These are phyloP conservation scores for Schizonepeta tenuifolia DNA, from an alignment of 257 asterid species.

Conservation along the genomic window DNA sequence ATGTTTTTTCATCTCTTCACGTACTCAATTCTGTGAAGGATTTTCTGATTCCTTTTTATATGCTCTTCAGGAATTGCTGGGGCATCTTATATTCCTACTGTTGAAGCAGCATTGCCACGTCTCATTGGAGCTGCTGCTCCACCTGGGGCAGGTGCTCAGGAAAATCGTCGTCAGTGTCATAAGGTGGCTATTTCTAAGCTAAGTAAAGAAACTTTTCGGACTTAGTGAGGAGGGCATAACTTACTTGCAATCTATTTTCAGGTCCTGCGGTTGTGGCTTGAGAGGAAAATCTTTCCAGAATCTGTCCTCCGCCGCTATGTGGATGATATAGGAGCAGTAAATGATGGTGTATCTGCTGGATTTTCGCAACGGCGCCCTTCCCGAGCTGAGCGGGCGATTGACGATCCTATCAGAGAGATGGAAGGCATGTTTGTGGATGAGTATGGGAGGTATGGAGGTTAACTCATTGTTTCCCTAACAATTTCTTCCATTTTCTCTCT, in stretches of 20 bases:
- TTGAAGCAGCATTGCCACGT: constrained; percentile 86
- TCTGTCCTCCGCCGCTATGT: constrained; percentile 74
- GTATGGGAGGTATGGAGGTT: constrained; percentile 77
- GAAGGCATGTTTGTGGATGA: constrained; percentile 98
- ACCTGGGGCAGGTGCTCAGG: constrained; percentile 78
- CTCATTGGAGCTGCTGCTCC: constrained; percentile 95
- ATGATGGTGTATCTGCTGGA: constrained; percentile 72
- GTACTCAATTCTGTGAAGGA: constrained; percentile 19
- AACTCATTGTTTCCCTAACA: constrained; percentile 16
- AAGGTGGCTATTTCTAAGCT: constrained; percentile 68
- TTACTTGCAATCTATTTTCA: constrained; percentile 38
- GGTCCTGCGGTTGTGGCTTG: constrained; percentile 97
- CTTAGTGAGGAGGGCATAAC: constrained; percentile 28
- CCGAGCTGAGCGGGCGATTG: constrained; percentile 89
- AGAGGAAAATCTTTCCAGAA: constrained; percentile 92
- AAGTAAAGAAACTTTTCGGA: constrained; percentile 23
- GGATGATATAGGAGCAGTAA: constrained; percentile 61
- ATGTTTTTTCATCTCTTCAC: constrained; percentile 1
- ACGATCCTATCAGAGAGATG: constrained; percentile 98
- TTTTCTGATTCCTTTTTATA: constrained; percentile 30
- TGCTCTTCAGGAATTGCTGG: constrained; percentile 81
- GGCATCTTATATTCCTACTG: constrained; percentile 87
- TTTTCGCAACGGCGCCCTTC: constrained; percentile 80
- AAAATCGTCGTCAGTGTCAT: constrained; percentile 95
- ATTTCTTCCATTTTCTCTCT: constrained; percentile 17